These are phyloP conservation scores for Globisporangium takayamanum DNA, from an alignment of 352 stramenopile species.

Conservation along the genomic window DNA sequence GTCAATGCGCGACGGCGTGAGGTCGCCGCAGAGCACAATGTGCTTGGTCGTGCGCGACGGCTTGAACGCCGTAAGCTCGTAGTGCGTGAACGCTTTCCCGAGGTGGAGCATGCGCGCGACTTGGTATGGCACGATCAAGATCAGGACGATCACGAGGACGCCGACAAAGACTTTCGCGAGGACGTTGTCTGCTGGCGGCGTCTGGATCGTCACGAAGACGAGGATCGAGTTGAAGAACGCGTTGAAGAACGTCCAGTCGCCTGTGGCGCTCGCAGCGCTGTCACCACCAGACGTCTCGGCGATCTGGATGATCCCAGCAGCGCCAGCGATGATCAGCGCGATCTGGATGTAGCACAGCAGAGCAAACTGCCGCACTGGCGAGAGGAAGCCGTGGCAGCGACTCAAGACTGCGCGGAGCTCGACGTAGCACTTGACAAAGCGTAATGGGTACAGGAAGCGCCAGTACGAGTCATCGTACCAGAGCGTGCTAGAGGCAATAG, in stretches of 20 bases:
- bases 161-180: conserved; percentile 79
- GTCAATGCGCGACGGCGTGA: conserved; percentile 74
- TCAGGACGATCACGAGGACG: conserved; percentile 76
- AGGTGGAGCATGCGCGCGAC: conserved; percentile 80
- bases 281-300: conserved; percentile 69
- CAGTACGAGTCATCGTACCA: conserved; percentile 74
- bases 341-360: conserved; percentile 83
- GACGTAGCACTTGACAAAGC: conserved; percentile 80
- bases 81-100: conserved; percentile 63
- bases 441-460: conserved; percentile 80
- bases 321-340: conserved; percentile 63
- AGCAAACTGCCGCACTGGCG: conserved; percentile 73
- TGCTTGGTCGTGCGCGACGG: conserved; percentile 50
- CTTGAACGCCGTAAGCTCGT: conserved; percentile 71
- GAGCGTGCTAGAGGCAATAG: conserved; percentile 38
- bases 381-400: conserved; percentile 73
- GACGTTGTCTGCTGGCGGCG: conserved; percentile 72
- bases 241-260: conserved; percentile 88
- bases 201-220: conserved; percentile 84
- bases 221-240: conserved; percentile 86
- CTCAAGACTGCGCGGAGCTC: conserved; percentile 67
- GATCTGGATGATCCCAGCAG: conserved; percentile 80
- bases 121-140: conserved; percentile 83
- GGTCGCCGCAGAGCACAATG: conserved; percentile 78
- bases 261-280: conserved; percentile 26